A percentile compares a stretch with the other conserved stretches of the same genome.
These are phyloP conservation scores for Podaxis carcinomalis DNA, from an alignment of 768 basidiomycete species.

Conservation along the genomic window DNA sequence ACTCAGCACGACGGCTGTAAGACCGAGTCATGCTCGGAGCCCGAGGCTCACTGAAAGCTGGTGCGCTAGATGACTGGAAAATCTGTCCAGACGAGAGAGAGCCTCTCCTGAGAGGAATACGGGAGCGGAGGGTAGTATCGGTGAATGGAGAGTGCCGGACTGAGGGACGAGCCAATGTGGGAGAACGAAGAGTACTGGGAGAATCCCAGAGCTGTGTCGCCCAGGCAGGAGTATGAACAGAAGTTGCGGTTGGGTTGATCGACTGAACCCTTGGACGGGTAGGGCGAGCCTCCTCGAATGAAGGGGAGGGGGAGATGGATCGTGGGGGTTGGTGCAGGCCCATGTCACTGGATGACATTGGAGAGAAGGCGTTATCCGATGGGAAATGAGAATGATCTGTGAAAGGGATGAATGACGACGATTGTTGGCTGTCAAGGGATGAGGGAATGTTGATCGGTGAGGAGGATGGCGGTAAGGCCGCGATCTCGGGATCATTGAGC, in stretches of 20 bases:
- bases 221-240: conserved; percentile 59
- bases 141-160: conserved; percentile 46
- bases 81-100: conserved; percentile 47
- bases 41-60: conserved; percentile 46
- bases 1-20: conserved; percentile 68
- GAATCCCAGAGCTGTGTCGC: conserved; percentile 60
- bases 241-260: conserved; percentile 58
- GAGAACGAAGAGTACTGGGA: conserved; percentile 37
- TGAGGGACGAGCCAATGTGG: conserved; percentile 39
- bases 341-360: conserved; percentile 41
- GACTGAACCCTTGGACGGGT: conserved; percentile 45
- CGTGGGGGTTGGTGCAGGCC: conserved; percentile 60
- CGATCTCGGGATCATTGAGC: conserved; percentile 58
- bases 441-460: conserved; percentile 65
- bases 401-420: conserved; percentile 46
- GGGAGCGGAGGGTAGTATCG: conserved; percentile 35
- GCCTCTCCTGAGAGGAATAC: conserved; percentile 39
- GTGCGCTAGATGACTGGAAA: conserved; percentile 73
- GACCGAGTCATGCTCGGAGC: conserved; percentile 47
- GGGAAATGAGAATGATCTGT: conserved; percentile 41
- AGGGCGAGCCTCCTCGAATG: conserved; percentile 42
- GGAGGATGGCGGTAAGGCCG: conserved; percentile 31
- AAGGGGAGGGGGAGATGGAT: conserved; percentile 55
- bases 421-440: conserved; percentile 34
- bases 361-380: conserved; percentile 48